Percentiles rank a stretch among this genome's conserved stretches.
phyloP scores from a whole-genome alignment of 83 land plant species.

The Larix sibirica region DNA sequence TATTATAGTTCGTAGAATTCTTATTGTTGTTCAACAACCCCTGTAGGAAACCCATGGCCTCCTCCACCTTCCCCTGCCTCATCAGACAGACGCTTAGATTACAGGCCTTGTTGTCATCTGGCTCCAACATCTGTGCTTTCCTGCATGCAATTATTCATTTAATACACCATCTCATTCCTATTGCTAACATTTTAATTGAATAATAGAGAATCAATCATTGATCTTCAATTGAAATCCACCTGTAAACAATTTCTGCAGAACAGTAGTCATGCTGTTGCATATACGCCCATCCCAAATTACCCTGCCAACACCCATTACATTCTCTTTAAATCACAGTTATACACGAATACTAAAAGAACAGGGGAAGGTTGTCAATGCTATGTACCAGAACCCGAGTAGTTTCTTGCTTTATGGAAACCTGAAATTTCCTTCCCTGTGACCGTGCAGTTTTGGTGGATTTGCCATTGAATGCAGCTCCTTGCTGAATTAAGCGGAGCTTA shows the following conservation, averaged over 20 bases:
- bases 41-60: conserved; percentile 45
- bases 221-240: conserved; percentile 5
- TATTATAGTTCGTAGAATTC: too few species aligned
- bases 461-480: conserved; percentile 85
- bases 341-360: too few species aligned
- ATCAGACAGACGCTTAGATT: conserved; percentile 80
- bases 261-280: conserved; percentile 54
- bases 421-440: conserved; percentile 92
- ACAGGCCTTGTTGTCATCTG: conserved; percentile 89
- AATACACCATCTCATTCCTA: background rate
- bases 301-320: conserved; percentile 30
- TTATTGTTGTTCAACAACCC: conserved; percentile 12
- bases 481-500: conserved; percentile 77
- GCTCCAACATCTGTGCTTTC: conserved; percentile 74
- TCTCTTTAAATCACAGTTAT: too few species aligned
- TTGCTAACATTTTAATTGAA: background rate
- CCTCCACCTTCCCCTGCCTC: conserved; percentile 69
- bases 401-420: conserved; percentile 88
- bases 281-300: conserved; percentile 87
- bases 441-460: conserved; percentile 84
- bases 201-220: background rate
- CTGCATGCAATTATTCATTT: conserved; percentile 20
- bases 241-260: conserved; percentile 22
- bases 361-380: too few species aligned
- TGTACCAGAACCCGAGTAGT: conserved; percentile 80